Conservation (phyloP, 768 basidiomycete genomes). For the Tephrocybe rancida region DNA sequence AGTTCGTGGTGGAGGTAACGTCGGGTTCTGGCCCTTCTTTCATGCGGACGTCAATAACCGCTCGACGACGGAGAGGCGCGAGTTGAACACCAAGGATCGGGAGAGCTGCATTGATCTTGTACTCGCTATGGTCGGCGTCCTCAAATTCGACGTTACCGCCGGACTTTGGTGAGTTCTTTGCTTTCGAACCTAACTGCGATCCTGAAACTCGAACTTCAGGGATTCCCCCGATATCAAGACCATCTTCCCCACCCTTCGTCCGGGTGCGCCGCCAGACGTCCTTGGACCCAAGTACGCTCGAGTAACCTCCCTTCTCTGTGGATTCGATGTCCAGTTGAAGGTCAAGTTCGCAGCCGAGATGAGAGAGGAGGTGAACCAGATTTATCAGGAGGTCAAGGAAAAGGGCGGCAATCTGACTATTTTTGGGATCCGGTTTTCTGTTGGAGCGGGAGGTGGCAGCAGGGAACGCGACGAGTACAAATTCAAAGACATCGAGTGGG, state of each 20-base stretch:
- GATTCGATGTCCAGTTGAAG: constrained; percentile 10
- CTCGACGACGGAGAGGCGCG: constrained; percentile 1
- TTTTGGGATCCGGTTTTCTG: constrained; percentile 8
- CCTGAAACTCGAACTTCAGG: background rate
- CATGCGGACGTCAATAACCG: background rate
- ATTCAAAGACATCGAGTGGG: constrained; percentile 11
- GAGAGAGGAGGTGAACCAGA: constrained; percentile 3
- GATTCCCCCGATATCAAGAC: constrained; percentile 9
- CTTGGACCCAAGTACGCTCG: constrained; percentile 8
- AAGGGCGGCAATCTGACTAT: constrained; percentile 7
- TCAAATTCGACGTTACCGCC: constrained; percentile 6
- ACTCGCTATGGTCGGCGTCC: constrained; percentile 12
- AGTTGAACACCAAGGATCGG: constrained; percentile 1
- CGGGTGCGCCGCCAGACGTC: constrained; percentile 9
- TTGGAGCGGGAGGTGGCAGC: constrained; percentile 1
- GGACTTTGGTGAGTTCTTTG: constrained; percentile 9
- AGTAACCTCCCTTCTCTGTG: constrained; percentile 5
- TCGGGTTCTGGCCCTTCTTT: constrained; percentile 13
- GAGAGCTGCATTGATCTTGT: background rate
- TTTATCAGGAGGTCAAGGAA: constrained; percentile 9
- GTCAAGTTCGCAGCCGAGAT: background rate
- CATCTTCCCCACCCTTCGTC: constrained; percentile 9
- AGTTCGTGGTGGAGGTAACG: constrained; percentile 3
- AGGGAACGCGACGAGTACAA: constrained; percentile 1
- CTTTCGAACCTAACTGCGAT: background rate